Conservation (phyloP, 257 asterid species). For the Verbascum thapsus region DNA sequence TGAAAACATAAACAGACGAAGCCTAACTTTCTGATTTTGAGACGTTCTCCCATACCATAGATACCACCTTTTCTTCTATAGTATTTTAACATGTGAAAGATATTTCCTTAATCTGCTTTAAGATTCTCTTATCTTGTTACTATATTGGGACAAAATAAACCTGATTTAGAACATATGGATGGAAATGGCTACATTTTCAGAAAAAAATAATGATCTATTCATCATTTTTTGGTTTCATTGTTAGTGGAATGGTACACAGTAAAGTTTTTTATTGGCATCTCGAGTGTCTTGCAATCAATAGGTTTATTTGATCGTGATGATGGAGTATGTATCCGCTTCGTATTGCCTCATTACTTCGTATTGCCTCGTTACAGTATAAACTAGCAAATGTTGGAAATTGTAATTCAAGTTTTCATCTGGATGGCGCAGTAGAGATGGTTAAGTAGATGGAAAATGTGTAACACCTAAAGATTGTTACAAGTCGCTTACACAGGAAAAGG, state of each 20-base stretch:
- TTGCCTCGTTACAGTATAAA: neutral
- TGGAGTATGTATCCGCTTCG: neutral
- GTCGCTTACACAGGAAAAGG: neutral
- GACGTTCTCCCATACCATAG: slow-evolving; percentile 13
- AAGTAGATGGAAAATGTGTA: neutral
- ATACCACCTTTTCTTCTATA: neutral
- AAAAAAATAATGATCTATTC: neutral
- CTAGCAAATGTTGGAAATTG: neutral
- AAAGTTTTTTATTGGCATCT: neutral
- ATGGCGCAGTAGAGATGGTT: neutral
- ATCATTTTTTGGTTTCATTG: neutral
- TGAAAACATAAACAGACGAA: no score
- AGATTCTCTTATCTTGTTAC: neutral
- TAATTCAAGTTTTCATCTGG: neutral
- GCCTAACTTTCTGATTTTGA: slow-evolving; percentile 1
- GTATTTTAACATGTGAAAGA: slow-evolving; percentile 7
- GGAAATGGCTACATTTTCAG: slow-evolving; percentile 1
- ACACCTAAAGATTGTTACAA: neutral
- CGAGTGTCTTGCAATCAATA: neutral
- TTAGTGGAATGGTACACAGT: neutral
- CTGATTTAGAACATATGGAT: slow-evolving; percentile 10
- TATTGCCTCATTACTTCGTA: no score
- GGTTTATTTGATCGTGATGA: neutral
- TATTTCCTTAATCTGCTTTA: slow-evolving; percentile 8
- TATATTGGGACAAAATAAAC: neutral